A percentile compares a stretch with the other conserved stretches of the same genome.
Evolutionary conservation across 768 basidiomycete genomes (phyloP).

Genomic region (Collybiopsis confluens): DNA sequence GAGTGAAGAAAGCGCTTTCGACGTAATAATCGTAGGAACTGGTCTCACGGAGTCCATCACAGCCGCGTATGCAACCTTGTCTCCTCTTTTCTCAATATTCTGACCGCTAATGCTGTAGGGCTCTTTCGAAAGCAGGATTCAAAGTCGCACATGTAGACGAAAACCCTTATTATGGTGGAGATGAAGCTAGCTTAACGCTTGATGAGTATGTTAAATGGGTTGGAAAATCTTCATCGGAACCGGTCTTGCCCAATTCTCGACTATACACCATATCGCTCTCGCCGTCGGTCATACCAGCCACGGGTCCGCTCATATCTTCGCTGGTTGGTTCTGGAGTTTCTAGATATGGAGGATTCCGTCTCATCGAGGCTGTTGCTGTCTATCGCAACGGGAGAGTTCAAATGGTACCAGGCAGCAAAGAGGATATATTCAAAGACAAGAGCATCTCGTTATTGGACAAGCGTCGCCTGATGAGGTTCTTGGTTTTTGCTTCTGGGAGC

Average conservation of each 20-base stretch:
- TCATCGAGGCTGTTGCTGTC: slow-evolving; percentile 68
- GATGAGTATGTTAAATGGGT: slow-evolving; percentile 76
- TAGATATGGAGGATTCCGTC: slow-evolving; percentile 85
- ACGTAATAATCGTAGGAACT: slow-evolving; percentile 71
- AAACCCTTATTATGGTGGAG: slow-evolving; percentile 80
- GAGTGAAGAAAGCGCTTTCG: slow-evolving; percentile 38
- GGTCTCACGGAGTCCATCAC: slow-evolving; percentile 80
- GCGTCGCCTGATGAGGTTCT: slow-evolving; percentile 86
- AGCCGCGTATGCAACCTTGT: slow-evolving; percentile 68
- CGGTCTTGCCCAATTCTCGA: slow-evolving; percentile 51
- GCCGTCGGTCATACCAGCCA: slow-evolving; percentile 76
- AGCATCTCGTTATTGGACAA: slow-evolving; percentile 78
- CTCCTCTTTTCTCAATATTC: slow-evolving; percentile 5
- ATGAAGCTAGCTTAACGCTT: slow-evolving; percentile 76
- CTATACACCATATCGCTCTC: slow-evolving; percentile 85
- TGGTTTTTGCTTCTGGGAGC: slow-evolving; percentile 67
- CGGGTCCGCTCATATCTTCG: slow-evolving; percentile 74
- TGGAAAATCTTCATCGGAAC: slow-evolving; percentile 41
- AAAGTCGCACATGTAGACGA: slow-evolving; percentile 85
- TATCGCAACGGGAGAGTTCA: slow-evolving; percentile 45
- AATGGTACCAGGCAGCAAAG: slow-evolving; percentile 85
- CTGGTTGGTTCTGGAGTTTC: slow-evolving; percentile 81
- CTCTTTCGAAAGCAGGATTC: slow-evolving; percentile 84
- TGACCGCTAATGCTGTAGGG: slow-evolving; percentile 40
- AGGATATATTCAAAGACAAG: slow-evolving; percentile 87